Percentiles rank a stretch among this genome's conserved stretches.
These are phyloP conservation scores for Amanita pseudoporphyria DNA, from an alignment of 768 basidiomycete species.

Conservation along the genomic window DNA sequence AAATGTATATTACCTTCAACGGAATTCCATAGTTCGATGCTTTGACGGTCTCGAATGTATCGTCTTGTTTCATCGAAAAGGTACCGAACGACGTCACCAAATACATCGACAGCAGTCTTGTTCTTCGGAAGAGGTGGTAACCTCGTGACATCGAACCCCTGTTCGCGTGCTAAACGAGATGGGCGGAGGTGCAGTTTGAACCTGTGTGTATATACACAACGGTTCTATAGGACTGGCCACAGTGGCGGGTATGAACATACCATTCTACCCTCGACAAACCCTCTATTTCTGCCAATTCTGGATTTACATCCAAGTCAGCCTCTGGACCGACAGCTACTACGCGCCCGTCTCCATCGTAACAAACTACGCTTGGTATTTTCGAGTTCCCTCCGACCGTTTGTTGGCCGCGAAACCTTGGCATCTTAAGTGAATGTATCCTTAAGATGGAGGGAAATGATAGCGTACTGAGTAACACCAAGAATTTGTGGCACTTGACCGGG, in stretches of 20 bases:
- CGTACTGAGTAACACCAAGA: constrained; percentile 26
- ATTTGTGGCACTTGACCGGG: constrained; percentile 24
- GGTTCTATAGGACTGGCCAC: no score
- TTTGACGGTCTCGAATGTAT: constrained; percentile 36
- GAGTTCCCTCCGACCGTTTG: neutral
- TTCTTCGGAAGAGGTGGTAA: constrained; percentile 31
- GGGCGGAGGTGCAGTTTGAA: constrained; percentile 7
- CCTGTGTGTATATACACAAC: constrained; percentile 9
- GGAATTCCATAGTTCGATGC: constrained; percentile 29
- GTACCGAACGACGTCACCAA: constrained; percentile 39
- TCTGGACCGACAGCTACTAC: constrained; percentile 3
- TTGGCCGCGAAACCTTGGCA: constrained; percentile 17
- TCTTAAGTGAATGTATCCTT: constrained; percentile 34
- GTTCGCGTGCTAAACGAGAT: neutral
- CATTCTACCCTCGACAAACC: neutral
- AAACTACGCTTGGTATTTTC: constrained; percentile 8
- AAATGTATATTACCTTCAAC: constrained; percentile 30
- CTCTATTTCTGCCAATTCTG: neutral
- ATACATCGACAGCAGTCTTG: constrained; percentile 31
- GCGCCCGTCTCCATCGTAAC: constrained; percentile 2
- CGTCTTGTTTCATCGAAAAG: constrained; percentile 27
- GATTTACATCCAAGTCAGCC: constrained; percentile 3
- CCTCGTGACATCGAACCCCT: neutral
- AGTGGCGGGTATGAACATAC: neutral
- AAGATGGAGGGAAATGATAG: constrained; percentile 4